Conservation (phyloP, 1,284 basidiomycete genomes). For the Coniferiporia sulphurascens region DNA sequence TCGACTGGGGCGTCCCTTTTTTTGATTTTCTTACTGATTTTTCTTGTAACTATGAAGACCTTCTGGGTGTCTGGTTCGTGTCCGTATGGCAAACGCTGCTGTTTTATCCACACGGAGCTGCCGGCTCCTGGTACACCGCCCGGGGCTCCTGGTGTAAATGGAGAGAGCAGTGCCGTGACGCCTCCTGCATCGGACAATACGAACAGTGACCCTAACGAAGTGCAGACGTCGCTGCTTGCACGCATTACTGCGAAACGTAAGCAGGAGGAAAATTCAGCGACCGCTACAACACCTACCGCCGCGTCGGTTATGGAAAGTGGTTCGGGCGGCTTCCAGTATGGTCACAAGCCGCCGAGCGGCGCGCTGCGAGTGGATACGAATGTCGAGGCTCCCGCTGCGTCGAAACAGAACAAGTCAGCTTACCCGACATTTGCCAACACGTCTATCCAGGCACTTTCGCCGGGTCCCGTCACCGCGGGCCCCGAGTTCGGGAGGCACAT, state of each 20-base stretch:
- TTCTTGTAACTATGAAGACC: slow-evolving; percentile 43
- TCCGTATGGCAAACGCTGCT: slow-evolving; percentile 85
- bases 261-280: slow-evolving; percentile 33
- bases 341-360: slow-evolving; percentile 54
- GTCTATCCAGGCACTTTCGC: slow-evolving; percentile 65
- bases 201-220: slow-evolving; percentile 73
- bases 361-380: slow-evolving; percentile 65
- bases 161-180: slow-evolving; percentile 33
- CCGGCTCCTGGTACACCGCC: slow-evolving; percentile 54
- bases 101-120: slow-evolving; percentile 85
- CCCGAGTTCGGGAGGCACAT: slow-evolving; percentile 75
- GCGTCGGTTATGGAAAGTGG: slow-evolving; percentile 13
- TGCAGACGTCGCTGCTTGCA: slow-evolving; percentile 62
- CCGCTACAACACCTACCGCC: slow-evolving; percentile 12
- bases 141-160: slow-evolving; percentile 38
- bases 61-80: slow-evolving; percentile 91
- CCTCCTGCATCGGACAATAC: slow-evolving; percentile 50
- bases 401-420: slow-evolving; percentile 78
- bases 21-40: slow-evolving; percentile 16
- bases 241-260: slow-evolving; percentile 66
- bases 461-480: slow-evolving; percentile 73
- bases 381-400: slow-evolving; percentile 45
- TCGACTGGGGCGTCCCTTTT: slow-evolving; percentile 1
- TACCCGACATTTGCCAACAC: slow-evolving; percentile 74
- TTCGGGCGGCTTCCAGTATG: slow-evolving; percentile 40